Base-by-base conservation (phyloP, 805 yeast genomes). In the Candida boleticola region DNA sequence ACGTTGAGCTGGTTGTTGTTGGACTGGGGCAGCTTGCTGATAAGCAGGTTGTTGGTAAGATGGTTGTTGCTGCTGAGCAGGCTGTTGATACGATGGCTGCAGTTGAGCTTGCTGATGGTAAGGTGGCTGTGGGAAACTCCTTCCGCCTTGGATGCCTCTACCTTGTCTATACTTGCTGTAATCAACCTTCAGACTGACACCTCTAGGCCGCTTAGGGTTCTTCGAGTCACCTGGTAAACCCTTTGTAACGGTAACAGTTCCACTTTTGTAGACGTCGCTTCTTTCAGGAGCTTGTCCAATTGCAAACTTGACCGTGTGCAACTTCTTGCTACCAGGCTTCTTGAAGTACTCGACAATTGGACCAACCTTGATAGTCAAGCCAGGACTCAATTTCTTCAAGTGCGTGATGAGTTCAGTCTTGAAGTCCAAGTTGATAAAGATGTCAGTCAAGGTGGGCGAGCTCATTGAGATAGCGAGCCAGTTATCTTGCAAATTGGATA, bases 351-450 rank as follows among this genome's bases (percentile, higher is more conserved):
- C 77, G 44, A 93, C 77, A 0, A 85, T 76, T 3, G 85, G 77
- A 1, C 84, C 90, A 48, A 93, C 76, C 33, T 73, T 75, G 36
- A 93, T 75, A 2, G 74, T 70, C 37, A 89, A 65, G 0, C 77
- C 73, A 13, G 74, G 73, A 52, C 82, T 80, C 39, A 83, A 47
- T 46, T 76, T 76, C 57, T 81, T 84, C 58, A 90, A 64, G 37
- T 84, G 85, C 0, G 96, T 82, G 0, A 86, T 68, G 40, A 93
- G 68, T 59, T 93, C 99, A 0, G 98, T 93, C 66, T 93, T 93
- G 69, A 93, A 86, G 43, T 78, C 77, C 44, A 89, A 74, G 62
- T 86, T 85, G 46, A 93, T 69, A 44, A 93, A 78, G 10, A 87
- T 74, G 64, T 93, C 99, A 1, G 97, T 89, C 2, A 73, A 65